phyloP scores from a whole-genome alignment of 768 basidiomycete species.

The Auricularia heimuer region DNA sequence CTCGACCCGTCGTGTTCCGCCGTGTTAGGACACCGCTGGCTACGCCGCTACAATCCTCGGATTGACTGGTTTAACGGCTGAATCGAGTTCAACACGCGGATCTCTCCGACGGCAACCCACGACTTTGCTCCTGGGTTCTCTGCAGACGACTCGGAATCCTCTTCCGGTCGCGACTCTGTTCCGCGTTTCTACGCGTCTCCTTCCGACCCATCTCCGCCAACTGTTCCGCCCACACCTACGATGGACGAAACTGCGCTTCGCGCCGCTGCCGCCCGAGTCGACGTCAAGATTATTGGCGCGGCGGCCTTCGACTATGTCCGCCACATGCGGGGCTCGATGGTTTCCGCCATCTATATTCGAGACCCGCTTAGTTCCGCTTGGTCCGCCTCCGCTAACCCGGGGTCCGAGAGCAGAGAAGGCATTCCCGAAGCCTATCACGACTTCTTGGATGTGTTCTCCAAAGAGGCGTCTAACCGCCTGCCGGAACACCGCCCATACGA shows the following conservation, averaged over 20 bases:
- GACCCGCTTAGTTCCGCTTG: neutral
- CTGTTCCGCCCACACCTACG: neutral
- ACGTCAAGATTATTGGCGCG: neutral
- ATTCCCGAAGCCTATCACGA: neutral
- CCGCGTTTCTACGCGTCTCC: neutral
- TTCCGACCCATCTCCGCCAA: neutral
- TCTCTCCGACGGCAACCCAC: neutral
- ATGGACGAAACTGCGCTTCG: neutral
- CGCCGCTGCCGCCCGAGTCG: neutral
- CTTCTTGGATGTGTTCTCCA: conserved; percentile 3
- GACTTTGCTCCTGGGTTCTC: neutral
- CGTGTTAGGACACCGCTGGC: conserved; percentile 11
- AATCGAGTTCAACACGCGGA: neutral
- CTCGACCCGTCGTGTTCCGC: conserved; percentile 1
- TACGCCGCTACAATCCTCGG: conserved; percentile 14
- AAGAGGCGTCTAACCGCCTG: conserved; percentile 13
- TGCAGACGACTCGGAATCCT: neutral
- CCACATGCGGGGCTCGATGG: neutral
- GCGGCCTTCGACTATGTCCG: neutral
- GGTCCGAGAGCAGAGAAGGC: neutral
- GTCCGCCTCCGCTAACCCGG: neutral
- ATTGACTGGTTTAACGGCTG: conserved; percentile 14
- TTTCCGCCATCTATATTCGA: neutral
- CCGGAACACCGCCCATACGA: conserved; percentile 29
- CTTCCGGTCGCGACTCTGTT: neutral